Conservation (phyloP, 306 rosid species). For the Trichosanthes truncata region DNA sequence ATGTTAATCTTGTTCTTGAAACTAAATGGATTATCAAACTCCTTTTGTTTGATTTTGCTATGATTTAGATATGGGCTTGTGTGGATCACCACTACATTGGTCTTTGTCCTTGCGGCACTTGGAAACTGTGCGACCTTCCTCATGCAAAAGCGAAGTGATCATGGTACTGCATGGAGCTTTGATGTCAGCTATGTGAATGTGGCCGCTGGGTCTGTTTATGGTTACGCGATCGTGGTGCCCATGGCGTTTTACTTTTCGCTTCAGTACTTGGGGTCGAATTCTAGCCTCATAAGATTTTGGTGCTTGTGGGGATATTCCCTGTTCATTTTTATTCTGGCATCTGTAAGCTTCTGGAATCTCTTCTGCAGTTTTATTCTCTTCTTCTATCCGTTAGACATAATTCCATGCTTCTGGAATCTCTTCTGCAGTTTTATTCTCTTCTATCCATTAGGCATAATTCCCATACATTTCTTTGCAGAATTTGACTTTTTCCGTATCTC, state of each 20-base stretch:
- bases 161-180: conserved; percentile 58
- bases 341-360: conserved; percentile 50
- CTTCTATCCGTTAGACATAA: background rate
- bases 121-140: conserved; percentile 97
- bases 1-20: conserved; percentile 2
- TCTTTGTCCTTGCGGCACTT: conserved; percentile 73
- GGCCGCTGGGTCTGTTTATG: conserved; percentile 79
- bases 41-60: conserved; percentile 9
- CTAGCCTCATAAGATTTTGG: conserved; percentile 76
- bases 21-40: background rate
- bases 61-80: conserved; percentile 53
- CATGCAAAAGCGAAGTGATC: conserved; percentile 44
- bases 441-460: too few relatives aligned
- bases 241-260: conserved; percentile 78
- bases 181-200: conserved; percentile 67
- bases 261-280: conserved; percentile 67
- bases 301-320: conserved; percentile 99
- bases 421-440: too few relatives aligned
- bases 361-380: background rate
- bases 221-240: conserved; percentile 75
- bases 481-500: background rate
- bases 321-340: conserved; percentile 62
- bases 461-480: background rate
- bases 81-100: conserved; percentile 93
- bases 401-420: too few relatives aligned